Evolutionary conservation across 2,329 filamentous ascomycete species (phyloP), one percentile per base, ranked within the genome.

Genomic region (Fusarium vanettenii): DNA sequence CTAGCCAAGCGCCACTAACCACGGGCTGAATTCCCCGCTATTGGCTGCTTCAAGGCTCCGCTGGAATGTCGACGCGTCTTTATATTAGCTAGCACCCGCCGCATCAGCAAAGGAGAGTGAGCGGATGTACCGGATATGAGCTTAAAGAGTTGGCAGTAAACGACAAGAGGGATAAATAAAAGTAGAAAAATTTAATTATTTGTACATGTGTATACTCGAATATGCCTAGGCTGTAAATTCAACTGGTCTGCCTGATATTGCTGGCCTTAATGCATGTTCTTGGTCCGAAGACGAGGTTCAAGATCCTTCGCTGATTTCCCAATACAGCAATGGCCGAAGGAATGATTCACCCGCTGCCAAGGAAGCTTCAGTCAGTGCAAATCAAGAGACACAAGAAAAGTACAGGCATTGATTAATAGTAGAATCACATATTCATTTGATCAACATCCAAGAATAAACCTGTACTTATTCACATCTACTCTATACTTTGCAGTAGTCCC

Each of bases 311-410:
- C 59, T 25, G 20, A 52, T 63, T 63, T 6, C 61, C 61, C 29
- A 64, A 64, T 64, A 20, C 31, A 25, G 61, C 41, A 64, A 64
- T 64, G 33, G 29, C 61, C 61, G 61, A 64, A 27, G 33, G 18
- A 37, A 62, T 31, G 14, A 22, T 27, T 48, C 41, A 62, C 60
- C 3, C 29, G 29, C 29, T 31, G 9, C 29, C 39, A 27, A 35
- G 60, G 45, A 11, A 50, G 16, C 16, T 29, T 50, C 5, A 50
- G 16, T 27, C 25, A 27, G 5, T 29, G 9, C 9, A 50, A 20
- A 27, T 50, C 48, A 52, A 52, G 48, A 29, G 25, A 52, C 9
- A n/a, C 6, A 52, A 20, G 14, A 6, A 4, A 50, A 50, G 25
- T 10, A 27, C 16, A 50, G 16, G 5, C 3, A 27, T 29, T 2